Evolutionary conservation across 2,329 filamentous ascomycete genomes (phyloP), one percentile per base, ranked within the genome.

Genomic region (Lojkania enalia): DNA sequence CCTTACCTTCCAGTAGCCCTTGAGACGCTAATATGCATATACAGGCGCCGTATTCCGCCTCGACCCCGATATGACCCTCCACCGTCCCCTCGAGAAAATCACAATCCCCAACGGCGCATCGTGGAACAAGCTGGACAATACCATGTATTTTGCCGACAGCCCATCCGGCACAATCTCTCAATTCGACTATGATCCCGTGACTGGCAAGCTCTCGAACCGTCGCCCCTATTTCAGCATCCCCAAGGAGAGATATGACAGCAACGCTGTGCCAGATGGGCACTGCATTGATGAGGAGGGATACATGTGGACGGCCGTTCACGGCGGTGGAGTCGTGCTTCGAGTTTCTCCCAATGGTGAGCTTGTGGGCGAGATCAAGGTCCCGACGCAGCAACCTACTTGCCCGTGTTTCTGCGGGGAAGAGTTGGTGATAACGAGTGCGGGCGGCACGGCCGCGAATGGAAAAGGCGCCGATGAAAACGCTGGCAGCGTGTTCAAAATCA

Each of bases 261-360:
- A 63, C 42, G 75, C 74, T 4, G 77, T 81, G 51, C 90, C 90
- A 1, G 91, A 96, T 69, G 91, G 91, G 2, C 91, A 92, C 71
- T 85, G 86, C 51, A 81, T 95, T 60, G 91, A 96, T 63, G 80
- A 79, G 32, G 83, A 95, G 42, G 90, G 90, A n/a, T 86, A 87
- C 72, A 78, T 96, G 60, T 96, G 92, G 91, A 85, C 87, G 49
- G 88, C 89, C 5, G 77, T 94, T n/a, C 94, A 89, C 64, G 90
- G 90, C 42, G 87, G 86, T 51, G 76, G 81, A 47, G 81, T 83
- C 48, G 88, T 96, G 18, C 73, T 95, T 54, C 83, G 87, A 66
- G 85, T 96, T 61, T 82, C 80, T 36, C 81, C 84, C 3, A 69
- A 79, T 39, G 90, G 89, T 2, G 74, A 84, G 59, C 71, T 95